These are phyloP conservation scores for Pleurotus citrinopileatus DNA, from an alignment of 768 basidiomycete species.

Conservation along the genomic window DNA sequence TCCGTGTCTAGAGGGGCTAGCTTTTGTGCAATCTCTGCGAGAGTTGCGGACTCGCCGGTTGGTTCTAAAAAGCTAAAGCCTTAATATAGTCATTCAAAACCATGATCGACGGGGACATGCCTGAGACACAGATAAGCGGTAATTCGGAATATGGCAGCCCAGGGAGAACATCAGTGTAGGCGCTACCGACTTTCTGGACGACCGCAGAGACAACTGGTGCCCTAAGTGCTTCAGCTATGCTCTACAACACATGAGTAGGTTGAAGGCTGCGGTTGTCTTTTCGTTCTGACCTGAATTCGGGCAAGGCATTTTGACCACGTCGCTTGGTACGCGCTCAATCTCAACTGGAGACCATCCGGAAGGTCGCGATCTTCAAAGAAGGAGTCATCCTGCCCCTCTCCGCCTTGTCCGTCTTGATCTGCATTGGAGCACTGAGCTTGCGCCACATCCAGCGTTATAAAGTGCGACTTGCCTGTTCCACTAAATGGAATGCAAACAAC, in stretches of 20 bases:
- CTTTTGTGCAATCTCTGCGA: slow-evolving; percentile 39
- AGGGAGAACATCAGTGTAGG: slow-evolving; percentile 44
- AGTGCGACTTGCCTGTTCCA: not conserved
- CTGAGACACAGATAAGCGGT: slow-evolving; percentile 55
- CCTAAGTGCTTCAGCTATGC: slow-evolving; percentile 45
- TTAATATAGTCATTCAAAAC: no score
- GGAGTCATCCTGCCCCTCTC: not conserved
- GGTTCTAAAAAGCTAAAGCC: slow-evolving; percentile 28
- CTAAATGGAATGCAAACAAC: slow-evolving; percentile 14
- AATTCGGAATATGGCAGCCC: slow-evolving; percentile 61
- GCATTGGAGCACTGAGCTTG: not conserved
- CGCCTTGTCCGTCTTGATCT: not conserved
- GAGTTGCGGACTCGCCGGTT: slow-evolving; percentile 41
- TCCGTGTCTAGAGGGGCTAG: slow-evolving; percentile 27
- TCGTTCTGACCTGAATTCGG: slow-evolving; percentile 47
- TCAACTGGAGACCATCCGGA: slow-evolving; percentile 20
- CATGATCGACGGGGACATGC: no score
- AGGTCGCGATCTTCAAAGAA: slow-evolving; percentile 14
- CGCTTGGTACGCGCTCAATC: slow-evolving; percentile 49
- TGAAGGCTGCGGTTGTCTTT: not conserved
- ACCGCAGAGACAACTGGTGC: slow-evolving; percentile 45
- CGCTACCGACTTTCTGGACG: slow-evolving; percentile 36
- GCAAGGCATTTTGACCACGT: slow-evolving; percentile 61
- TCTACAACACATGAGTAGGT: slow-evolving; percentile 25
- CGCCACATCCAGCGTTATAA: not conserved